Evolutionary conservation across 2,329 filamentous ascomycete genomes (phyloP).

Genomic region (Venturia carpophila): DNA sequence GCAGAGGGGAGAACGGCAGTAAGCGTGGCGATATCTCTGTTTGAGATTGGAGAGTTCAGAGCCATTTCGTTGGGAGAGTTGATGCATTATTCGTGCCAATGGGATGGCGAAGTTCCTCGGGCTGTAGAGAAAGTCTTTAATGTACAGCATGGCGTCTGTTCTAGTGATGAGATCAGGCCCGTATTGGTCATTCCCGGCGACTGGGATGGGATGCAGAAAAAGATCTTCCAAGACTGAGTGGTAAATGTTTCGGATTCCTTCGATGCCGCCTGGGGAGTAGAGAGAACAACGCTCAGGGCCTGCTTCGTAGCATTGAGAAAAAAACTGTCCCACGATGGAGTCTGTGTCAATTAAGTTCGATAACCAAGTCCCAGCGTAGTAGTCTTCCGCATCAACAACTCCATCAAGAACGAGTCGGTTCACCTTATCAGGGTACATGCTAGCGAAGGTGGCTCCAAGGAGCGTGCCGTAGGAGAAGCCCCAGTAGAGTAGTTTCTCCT

Average conservation of each 20-base stretch:
- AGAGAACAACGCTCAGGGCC: conserved; percentile 36
- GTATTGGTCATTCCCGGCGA: conserved; percentile 26
- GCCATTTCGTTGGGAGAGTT: conserved; percentile 17
- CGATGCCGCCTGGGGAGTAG: conserved; percentile 26
- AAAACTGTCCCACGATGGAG: conserved; percentile 37
- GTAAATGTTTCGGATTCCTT: conserved; percentile 31
- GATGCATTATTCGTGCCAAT: conserved; percentile 15
- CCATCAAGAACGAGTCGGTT: conserved; percentile 37
- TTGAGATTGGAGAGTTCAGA: conserved; percentile 16
- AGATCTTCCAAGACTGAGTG: conserved; percentile 30
- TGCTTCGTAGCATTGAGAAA: conserved; percentile 36
- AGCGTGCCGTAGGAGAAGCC: conserved; percentile 45
- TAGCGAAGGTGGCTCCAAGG: conserved; percentile 32
- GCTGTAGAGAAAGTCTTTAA: conserved; percentile 18
- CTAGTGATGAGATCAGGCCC: conserved; percentile 35
- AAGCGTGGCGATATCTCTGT: conserved; percentile 3
- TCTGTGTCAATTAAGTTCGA: conserved; percentile 39
- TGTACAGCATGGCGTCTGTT: conserved; percentile 28
- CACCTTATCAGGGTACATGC: conserved; percentile 33
- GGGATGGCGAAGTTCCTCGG: conserved; percentile 5
- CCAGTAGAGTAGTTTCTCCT: conserved; percentile 36
- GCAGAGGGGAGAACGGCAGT: conserved; percentile 16
- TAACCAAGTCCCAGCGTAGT: conserved; percentile 28
- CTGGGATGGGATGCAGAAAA: conserved; percentile 35
- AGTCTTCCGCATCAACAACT: conserved; percentile 37